These are phyloP conservation scores for Candida tallmaniae DNA, from an alignment of 805 yeast species.

Conservation along the genomic window DNA sequence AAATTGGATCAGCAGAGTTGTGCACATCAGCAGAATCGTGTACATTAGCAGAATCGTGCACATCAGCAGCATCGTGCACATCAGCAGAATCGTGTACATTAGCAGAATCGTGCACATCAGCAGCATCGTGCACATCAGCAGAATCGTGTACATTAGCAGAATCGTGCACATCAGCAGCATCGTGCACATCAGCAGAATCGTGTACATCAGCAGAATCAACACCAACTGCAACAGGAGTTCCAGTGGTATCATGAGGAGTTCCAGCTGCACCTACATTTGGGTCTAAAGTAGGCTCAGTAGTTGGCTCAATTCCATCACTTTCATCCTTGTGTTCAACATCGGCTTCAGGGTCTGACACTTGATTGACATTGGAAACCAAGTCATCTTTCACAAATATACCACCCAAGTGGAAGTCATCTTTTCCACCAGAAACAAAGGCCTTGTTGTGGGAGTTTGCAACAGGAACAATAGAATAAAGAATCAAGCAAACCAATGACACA, in stretches of 20 bases:
- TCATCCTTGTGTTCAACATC: conserved; percentile 1
- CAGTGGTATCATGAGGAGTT: too few species aligned
- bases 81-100: too few species aligned
- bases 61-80: too few species aligned
- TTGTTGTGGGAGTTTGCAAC: conserved; percentile 2
- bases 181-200: not conserved
- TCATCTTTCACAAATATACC: not conserved
- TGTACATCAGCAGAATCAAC: not conserved
- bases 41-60: too few species aligned
- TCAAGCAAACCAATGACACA: conserved; percentile 14
- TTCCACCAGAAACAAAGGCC: not conserved
- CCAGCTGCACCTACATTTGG: too few species aligned
- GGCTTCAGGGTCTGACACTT: not conserved
- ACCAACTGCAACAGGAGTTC: not conserved
- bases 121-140: too few species aligned
- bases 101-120: too few species aligned
- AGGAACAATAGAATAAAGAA: conserved; percentile 16
- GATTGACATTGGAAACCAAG: not conserved
- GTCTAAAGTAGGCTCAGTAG: not conserved
- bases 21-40: too few species aligned
- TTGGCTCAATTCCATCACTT: not conserved
- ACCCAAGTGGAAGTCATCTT: not conserved
- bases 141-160: too few species aligned
- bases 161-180: too few species aligned
- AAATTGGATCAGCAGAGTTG: too few species aligned